A percentile compares a stretch with the other conserved stretches of the same genome.
Conservation (phyloP, 2,329 filamentous ascomycete genomes). For the Bipolaris gigantea region DNA sequence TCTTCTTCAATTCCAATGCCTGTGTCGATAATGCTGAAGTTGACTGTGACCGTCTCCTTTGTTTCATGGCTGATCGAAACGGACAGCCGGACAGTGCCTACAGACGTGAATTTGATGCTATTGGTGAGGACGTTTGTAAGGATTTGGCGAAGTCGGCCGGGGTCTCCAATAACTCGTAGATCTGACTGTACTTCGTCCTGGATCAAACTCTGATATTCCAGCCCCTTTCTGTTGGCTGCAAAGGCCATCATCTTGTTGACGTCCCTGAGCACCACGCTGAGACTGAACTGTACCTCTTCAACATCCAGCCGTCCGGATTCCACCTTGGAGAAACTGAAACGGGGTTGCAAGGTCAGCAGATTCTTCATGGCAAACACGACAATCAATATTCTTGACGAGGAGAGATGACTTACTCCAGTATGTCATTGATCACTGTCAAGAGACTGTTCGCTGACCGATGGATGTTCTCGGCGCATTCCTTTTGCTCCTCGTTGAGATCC, state of each 20-base stretch:
- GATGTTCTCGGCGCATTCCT: constrained; percentile 76
- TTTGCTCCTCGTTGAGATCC: constrained; percentile 68
- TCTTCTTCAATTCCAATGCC: constrained; percentile 82
- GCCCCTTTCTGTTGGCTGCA: constrained; percentile 76
- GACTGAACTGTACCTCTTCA: constrained; percentile 77
- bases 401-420: constrained; percentile 59
- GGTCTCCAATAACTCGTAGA: constrained; percentile 82
- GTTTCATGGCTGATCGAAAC: constrained; percentile 67
- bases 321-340: constrained; percentile 70
- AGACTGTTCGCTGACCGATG: constrained; percentile 78
- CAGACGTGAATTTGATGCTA: constrained; percentile 46
- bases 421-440: constrained; percentile 87
- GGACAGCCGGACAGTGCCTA: constrained; percentile 57
- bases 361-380: not conserved
- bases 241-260: constrained; percentile 87
- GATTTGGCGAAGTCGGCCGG: constrained; percentile 80
- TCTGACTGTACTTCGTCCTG: constrained; percentile 64
- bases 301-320: constrained; percentile 77
- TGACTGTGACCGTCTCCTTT: constrained; percentile 65
- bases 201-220: constrained; percentile 70
- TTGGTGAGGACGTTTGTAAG: constrained; percentile 74
- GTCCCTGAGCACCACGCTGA: constrained; percentile 73
- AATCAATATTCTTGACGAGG: not conserved
- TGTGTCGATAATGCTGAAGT: constrained; percentile 74
- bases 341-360: not conserved